Evolutionary conservation across 495 filamentous ascomycete genomes (phyloP), one percentile per base, ranked within the genome.

Genomic region (Lophium mytilinum): DNA sequence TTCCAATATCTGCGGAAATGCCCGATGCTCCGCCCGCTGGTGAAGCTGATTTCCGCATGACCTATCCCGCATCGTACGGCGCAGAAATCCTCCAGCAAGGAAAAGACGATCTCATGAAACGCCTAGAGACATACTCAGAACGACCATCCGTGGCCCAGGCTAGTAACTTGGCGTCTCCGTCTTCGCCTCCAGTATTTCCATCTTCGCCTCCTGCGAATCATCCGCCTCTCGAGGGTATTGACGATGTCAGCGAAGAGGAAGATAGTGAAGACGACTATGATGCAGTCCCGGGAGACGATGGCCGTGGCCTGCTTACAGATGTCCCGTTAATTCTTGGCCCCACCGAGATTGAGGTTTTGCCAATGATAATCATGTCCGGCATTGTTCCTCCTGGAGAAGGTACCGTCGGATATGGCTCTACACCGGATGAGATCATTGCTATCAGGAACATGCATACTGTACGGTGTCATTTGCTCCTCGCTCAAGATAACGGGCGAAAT

Each of bases 261-360:
- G 84, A 87, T 7, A 66, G 64, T 48, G 70, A 72, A 37, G 84
- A 87, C 46, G 90, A 95, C 52, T 87, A 91, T 62, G 86, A 88
- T 48, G 83, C 83, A 3, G 85, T 88, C 58, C 84, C 85, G 18
- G 90, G 90, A 53, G 85, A 95, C 69, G 72, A 74, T 19, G 70
- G 71, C 24, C 86, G 86, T 33, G 91, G 91, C 34, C 74, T 96
- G 4, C 70, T 96, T 39, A 95, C 90, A 4, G 91, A 95, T 68
- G 87, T 96, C 30, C 91, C 91, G n/a, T 84, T 95, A 55, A 90
- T 95, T 15, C 77, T 96, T 14, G 90, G 90, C 30, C 90, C 91
- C 0, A 87, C 86, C 43, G 91, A 96, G 71, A 96, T 96, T 46
- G 90, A 95, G 69, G 89, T 90, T 7, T 73, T 96, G 53, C 90